These are phyloP conservation scores for Rhododendron ferrugineum DNA, from an alignment of 148 eudicot genomes.

Conservation along the genomic window DNA sequence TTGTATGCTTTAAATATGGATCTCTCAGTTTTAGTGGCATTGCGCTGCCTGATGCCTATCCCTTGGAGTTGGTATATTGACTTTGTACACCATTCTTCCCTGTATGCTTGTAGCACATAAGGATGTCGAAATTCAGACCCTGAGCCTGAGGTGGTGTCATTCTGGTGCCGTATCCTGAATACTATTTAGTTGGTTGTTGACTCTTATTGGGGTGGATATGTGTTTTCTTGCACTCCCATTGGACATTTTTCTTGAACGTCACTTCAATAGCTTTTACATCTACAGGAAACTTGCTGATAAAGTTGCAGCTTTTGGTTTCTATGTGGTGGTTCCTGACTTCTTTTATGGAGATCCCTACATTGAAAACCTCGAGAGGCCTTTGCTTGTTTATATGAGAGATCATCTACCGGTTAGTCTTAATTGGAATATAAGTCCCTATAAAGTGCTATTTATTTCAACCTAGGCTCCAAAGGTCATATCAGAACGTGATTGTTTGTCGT, in stretches of 20 bases:
- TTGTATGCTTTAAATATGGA: background rate
- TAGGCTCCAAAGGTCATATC: background rate
- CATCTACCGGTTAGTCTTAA: constrained; percentile 48
- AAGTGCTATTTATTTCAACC: background rate
- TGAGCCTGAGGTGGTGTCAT: background rate
- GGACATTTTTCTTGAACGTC: background rate
- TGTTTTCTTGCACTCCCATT: background rate
- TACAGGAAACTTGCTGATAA: constrained; percentile 65
- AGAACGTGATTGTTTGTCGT: background rate
- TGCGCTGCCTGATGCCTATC: background rate
- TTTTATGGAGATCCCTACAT: constrained; percentile 52
- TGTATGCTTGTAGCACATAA: background rate
- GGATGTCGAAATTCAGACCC: background rate
- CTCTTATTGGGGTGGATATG: background rate
- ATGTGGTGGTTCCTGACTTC: constrained; percentile 68
- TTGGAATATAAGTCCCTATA: background rate
- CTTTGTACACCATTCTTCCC: background rate
- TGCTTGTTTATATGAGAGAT: constrained; percentile 40
- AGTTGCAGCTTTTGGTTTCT: constrained; percentile 62
- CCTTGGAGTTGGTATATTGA: background rate
- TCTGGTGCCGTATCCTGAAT: background rate
- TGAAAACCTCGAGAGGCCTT: constrained; percentile 33
- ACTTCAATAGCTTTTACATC: background rate
- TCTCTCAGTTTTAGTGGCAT: background rate
- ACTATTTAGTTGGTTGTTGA: background rate